Base-by-base conservation (phyloP, 2,329 filamentous ascomycete genomes). In the Botrytis sinoallii region DNA sequence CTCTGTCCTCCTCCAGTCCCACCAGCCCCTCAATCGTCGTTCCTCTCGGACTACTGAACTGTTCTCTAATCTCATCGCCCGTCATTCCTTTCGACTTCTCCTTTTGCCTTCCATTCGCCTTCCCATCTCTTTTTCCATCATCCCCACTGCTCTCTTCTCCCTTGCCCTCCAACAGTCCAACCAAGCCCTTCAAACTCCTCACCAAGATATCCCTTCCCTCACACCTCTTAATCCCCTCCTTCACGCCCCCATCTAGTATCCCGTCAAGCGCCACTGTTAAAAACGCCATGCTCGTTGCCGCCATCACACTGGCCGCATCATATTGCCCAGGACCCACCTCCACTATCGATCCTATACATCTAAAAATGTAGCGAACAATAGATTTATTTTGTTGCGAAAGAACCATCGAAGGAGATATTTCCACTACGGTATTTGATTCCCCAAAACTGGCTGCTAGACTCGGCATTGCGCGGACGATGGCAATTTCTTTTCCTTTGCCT, bases 391-490 rank as follows among this genome's bases (percentile, higher is more conserved):
- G 42, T 29, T 66, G 61, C 14, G 44, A 35, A 3, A 52, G 48
- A 52, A n/a, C 48, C 70, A 32, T 42, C 5, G 29, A 32, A 7
- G 42, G 42, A 57, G 32, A 38, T 22, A 74, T 75, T 55, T 81
- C 79, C 77, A 97, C 91, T 70, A 96, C 89, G 1, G 91, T 95
- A 91, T 96, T 96, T 77, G 89, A 91, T 82, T 97, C 90, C 57
- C 93, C 85, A 73, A 96, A 91, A 69, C 93, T 87, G 35, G 91
- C 91, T 16, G 93, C 93, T 0, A 93, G 94, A 84, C 97, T 97
- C 78, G 93, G 93, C 89, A 97, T 94, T 72, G 92, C 93, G 55
- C 93, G 87, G 22, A 96, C 90, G 70, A 97, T 87, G 59, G 88
- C 86, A 81, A 88, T 91, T 16, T 72, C 64, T 29, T 52, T 18